Percentiles rank a stretch among this genome's conserved stretches.
phyloP scores from a whole-genome alignment of 169 alveolate species.

The Eimeria praecox region DNA sequence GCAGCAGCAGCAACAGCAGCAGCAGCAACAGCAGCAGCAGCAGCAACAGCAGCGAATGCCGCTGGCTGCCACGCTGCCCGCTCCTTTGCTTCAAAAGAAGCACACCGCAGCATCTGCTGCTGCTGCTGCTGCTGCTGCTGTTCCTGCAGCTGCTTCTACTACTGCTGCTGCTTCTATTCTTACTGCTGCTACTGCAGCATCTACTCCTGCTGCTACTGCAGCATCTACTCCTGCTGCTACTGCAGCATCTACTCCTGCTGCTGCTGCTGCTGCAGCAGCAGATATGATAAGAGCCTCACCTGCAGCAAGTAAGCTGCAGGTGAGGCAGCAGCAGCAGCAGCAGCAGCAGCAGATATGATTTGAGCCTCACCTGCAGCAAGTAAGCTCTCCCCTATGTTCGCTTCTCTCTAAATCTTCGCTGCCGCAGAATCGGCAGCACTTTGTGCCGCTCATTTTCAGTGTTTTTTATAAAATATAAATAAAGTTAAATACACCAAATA shows the following conservation, averaged over 20 bases:
- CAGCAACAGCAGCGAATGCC: neutral
- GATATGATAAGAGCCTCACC: constrained; percentile 29
- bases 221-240: constrained; percentile 7
- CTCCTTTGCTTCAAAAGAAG: neutral
- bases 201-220: neutral
- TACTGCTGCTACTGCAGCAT: constrained; percentile 18
- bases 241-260: neutral
- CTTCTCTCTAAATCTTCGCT: constrained; percentile 75
- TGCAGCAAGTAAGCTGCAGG: constrained; percentile 80
- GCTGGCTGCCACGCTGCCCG: too few species aligned
- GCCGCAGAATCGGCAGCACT: constrained; percentile 81
- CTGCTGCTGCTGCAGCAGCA: constrained; percentile 38
- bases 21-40: neutral
- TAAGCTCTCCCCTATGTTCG: constrained; percentile 81
- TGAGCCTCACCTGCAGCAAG: constrained; percentile 81
- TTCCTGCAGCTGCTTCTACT: neutral
- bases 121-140: constrained; percentile 27
- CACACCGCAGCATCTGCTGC: neutral
- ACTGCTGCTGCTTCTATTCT: neutral
- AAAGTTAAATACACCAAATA: neutral
- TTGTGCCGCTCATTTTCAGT: neutral
- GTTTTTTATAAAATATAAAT: too few species aligned
- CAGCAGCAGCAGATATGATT: neutral
- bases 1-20: neutral
- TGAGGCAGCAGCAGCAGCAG: constrained; percentile 52